Conservation (phyloP, 257 asterid species). For the Datura wrightii region DNA sequence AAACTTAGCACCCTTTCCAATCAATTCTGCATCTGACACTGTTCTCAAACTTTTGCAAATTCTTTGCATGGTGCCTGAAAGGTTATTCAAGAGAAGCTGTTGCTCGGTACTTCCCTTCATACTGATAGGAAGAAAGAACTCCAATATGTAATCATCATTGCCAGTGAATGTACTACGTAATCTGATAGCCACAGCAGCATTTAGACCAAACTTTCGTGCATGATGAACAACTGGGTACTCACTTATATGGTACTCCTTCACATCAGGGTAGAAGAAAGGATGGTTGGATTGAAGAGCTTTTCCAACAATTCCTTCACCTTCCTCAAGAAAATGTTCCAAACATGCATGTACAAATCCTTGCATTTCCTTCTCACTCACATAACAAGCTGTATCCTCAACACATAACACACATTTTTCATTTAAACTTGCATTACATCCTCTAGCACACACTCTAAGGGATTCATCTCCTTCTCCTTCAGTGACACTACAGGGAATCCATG, state of each 20-base stretch:
- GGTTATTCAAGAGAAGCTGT: constrained; percentile 81
- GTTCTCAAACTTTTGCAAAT: constrained; percentile 83
- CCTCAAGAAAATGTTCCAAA: constrained; percentile 70
- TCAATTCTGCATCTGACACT: constrained; percentile 69
- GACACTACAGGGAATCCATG: constrained; percentile 86
- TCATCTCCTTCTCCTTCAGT: constrained; percentile 36
- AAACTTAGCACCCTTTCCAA: constrained; percentile 40
- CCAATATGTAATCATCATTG: constrained; percentile 74
- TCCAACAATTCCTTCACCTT: constrained; percentile 90
- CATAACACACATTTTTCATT: constrained; percentile 57
- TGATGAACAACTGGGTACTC: constrained; percentile 94
- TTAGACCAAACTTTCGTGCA: constrained; percentile 80
- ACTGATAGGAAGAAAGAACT: constrained; percentile 87
- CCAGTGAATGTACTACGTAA: constrained; percentile 79
- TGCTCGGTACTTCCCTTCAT: constrained; percentile 79
- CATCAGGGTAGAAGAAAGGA: constrained; percentile 81
- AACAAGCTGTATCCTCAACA: constrained; percentile 70
- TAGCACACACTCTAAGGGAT: constrained; percentile 4
- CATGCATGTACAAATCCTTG: constrained; percentile 87
- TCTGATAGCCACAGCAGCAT: constrained; percentile 93
- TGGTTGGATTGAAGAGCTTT: constrained; percentile 89
- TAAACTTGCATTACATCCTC: constrained; percentile 35
- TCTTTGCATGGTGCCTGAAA: constrained; percentile 91
- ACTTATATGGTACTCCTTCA: constrained; percentile 73
- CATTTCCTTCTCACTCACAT: constrained; percentile 68